These are phyloP conservation scores for Irpex rosettiformis DNA, from an alignment of 1,284 basidiomycete genomes.

Conservation along the genomic window DNA sequence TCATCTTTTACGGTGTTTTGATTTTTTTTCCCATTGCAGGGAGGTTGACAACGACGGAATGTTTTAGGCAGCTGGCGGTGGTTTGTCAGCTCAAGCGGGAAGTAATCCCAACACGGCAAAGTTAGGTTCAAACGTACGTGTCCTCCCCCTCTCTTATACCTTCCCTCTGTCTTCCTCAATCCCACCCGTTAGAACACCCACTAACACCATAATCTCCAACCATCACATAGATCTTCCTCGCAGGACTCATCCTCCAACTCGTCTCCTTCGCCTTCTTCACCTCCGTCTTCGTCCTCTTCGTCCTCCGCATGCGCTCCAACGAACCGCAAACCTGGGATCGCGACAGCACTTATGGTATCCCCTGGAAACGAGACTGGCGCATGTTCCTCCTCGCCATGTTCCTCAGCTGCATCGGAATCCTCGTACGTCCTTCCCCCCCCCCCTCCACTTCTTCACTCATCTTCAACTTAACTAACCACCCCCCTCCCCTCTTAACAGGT, in stretches of 20 bases:
- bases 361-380: slow-evolving; percentile 62
- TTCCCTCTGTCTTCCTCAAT: too few species aligned
- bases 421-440: slow-evolving; percentile 35
- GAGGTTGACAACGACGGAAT: background rate
- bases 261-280: slow-evolving; percentile 63
- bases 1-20: background rate
- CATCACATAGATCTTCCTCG: slow-evolving; percentile 52
- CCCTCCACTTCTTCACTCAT: background rate
- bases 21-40: background rate
- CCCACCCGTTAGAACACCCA: too few species aligned
- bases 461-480: background rate
- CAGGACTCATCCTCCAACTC: slow-evolving; percentile 61
- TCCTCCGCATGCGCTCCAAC: slow-evolving; percentile 45
- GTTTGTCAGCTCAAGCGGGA: slow-evolving; percentile 27
- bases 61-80: slow-evolving; percentile 32
- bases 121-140: slow-evolving; percentile 1
- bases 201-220: background rate
- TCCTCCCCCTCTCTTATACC: background rate
- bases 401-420: slow-evolving; percentile 63
- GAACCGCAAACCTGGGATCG: slow-evolving; percentile 45
- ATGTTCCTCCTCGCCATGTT: slow-evolving; percentile 48
- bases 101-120: background rate
- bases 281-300: slow-evolving; percentile 53
- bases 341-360: slow-evolving; percentile 30
- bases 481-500: slow-evolving; percentile 35